Percentiles rank a stretch among this genome's conserved stretches.
phyloP scores from a whole-genome alignment of 441 rosid species.

The Croton laevigatus region DNA sequence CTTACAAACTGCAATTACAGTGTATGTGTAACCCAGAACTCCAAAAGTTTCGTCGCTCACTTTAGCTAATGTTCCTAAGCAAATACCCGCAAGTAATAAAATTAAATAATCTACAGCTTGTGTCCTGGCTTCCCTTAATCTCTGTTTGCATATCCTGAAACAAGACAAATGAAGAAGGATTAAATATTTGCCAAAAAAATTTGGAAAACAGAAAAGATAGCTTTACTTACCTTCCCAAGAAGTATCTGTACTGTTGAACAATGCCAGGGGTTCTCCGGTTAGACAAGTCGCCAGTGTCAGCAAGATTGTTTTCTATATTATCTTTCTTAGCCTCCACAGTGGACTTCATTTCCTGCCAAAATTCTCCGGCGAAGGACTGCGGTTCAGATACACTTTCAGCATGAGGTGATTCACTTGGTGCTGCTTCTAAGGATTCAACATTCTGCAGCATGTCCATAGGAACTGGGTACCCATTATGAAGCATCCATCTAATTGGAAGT shows the following conservation, averaged over 20 bases:
- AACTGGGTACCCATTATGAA: slow-evolving; percentile 82
- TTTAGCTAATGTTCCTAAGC: slow-evolving; percentile 96
- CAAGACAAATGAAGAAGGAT: background rate
- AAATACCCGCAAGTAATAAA: slow-evolving; percentile 85
- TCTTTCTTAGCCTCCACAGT: slow-evolving; percentile 65
- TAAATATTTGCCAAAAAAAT: background rate
- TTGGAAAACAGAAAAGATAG: background rate
- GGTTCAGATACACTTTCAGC: slow-evolving; percentile 38
- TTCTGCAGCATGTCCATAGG: slow-evolving; percentile 82
- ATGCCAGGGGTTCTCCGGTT: slow-evolving; percentile 61
- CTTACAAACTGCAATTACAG: slow-evolving; percentile 98
- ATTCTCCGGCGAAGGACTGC: slow-evolving; percentile 71
- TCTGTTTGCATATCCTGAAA: slow-evolving; percentile 79
- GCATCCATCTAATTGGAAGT: slow-evolving; percentile 96
- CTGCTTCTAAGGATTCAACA: slow-evolving; percentile 47
- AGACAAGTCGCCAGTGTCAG: slow-evolving; percentile 59
- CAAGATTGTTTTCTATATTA: slow-evolving; percentile 45
- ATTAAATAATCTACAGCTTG: slow-evolving; percentile 87
- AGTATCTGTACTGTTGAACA: slow-evolving; percentile 71
- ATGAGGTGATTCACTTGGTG: slow-evolving; percentile 43
- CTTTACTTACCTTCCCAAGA: slow-evolving; percentile 86
- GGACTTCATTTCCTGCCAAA: slow-evolving; percentile 71
- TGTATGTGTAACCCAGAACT: slow-evolving; percentile 75
- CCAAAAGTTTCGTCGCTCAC: slow-evolving; percentile 95
- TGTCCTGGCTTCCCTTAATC: slow-evolving; percentile 80